These are phyloP conservation scores for Ascoidea asiatica DNA, from an alignment of 805 yeast species.

Conservation along the genomic window DNA sequence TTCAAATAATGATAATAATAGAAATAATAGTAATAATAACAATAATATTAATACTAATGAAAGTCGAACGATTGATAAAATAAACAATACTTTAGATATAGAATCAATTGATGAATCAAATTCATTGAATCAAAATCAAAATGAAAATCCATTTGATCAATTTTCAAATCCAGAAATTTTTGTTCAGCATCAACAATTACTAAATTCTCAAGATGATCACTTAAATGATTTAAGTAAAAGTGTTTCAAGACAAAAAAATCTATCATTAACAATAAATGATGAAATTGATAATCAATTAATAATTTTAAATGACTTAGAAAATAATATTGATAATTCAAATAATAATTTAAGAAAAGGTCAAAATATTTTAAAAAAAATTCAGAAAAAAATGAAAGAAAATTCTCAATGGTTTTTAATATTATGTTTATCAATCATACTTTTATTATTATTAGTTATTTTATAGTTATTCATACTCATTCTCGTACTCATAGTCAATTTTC, in stretches of 20 bases:
- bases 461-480: slow-evolving; percentile 13
- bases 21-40: neutral
- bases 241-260: slow-evolving; percentile 27
- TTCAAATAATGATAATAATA: neutral
- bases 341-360: slow-evolving; percentile 27
- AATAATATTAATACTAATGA: slow-evolving; percentile 9
- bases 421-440: slow-evolving; percentile 26
- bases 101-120: neutral
- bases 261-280: slow-evolving; percentile 31
- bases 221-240: slow-evolving; percentile 27
- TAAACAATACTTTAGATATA: neutral
- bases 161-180: slow-evolving; percentile 22
- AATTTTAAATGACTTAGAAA: slow-evolving; percentile 35
- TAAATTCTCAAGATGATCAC: slow-evolving; percentile 31
- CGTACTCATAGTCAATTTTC: too few species aligned
- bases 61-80: slow-evolving; percentile 1
- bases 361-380: slow-evolving; percentile 24
- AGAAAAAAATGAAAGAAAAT: slow-evolving; percentile 28
- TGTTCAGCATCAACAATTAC: slow-evolving; percentile 31
- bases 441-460: slow-evolving; percentile 27
- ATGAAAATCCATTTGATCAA: neutral
- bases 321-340: slow-evolving; percentile 28
- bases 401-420: slow-evolving; percentile 37
- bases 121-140: too few species aligned
- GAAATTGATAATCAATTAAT: slow-evolving; percentile 37